These are phyloP conservation scores for Aspergillus nomiae DNA, from an alignment of 2,329 filamentous ascomycete genomes.

Conservation along the genomic window DNA sequence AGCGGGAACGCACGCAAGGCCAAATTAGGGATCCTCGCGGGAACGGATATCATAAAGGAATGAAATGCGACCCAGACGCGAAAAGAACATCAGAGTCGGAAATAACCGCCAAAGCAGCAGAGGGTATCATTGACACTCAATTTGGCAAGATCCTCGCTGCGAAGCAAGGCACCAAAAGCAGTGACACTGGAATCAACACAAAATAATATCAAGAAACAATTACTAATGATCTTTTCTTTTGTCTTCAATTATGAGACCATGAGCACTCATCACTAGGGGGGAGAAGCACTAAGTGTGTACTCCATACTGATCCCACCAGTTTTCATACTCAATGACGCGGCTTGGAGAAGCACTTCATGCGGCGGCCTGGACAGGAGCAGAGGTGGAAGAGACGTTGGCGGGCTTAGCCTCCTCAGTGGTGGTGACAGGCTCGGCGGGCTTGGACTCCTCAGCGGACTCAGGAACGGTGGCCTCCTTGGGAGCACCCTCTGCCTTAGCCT, in stretches of 20 bases:
- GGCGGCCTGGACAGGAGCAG: slow-evolving; percentile 45
- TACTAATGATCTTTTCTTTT: slow-evolving; percentile 11
- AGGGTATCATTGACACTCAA: slow-evolving; percentile 36
- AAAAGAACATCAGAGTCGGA: slow-evolving; percentile 23
- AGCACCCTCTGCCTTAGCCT: slow-evolving; percentile 34
- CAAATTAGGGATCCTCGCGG: slow-evolving; percentile 30
- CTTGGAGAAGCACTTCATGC: slow-evolving; percentile 41
- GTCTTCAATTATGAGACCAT: slow-evolving; percentile 12
- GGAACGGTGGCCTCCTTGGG: slow-evolving; percentile 29
- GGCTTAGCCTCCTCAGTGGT: slow-evolving; percentile 36
- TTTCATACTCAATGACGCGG: slow-evolving; percentile 42
- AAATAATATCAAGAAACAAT: slow-evolving; percentile 18
- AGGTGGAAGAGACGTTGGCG: slow-evolving; percentile 32
- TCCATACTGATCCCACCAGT: slow-evolving; percentile 42
- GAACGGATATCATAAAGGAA: slow-evolving; percentile 39
- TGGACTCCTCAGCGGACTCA: slow-evolving; percentile 30
- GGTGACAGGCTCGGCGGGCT: slow-evolving; percentile 29
- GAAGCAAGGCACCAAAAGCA: slow-evolving; percentile 17
- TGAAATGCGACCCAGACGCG: slow-evolving; percentile 25
- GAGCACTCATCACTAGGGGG: slow-evolving; percentile 21
- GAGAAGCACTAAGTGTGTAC: slow-evolving; percentile 28
- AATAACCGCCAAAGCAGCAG: slow-evolving; percentile 30
- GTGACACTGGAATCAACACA: slow-evolving; percentile 27
- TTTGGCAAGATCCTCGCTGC: slow-evolving; percentile 14
- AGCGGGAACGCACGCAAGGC: slow-evolving; percentile 28